These are phyloP conservation scores for Ilyonectria destructans DNA, from an alignment of 2,329 filamentous ascomycete genomes.

Conservation along the genomic window DNA sequence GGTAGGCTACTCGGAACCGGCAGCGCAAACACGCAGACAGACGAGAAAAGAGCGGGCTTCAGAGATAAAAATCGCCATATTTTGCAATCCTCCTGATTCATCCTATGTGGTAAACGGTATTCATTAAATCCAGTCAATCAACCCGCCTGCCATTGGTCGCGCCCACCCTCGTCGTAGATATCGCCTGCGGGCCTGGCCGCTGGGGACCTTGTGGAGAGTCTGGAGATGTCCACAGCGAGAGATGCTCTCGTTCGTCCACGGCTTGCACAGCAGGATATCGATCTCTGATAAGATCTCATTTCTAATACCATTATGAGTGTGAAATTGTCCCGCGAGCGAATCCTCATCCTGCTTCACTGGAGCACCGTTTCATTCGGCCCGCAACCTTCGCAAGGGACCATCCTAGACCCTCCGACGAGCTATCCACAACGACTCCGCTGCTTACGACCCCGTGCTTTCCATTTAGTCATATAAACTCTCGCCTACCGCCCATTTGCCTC, in stretches of 20 bases:
- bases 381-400: slow-evolving; percentile 13
- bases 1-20: neutral
- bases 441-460: slow-evolving; percentile 25
- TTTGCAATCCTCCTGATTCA: neutral
- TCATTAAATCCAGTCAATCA: slow-evolving; percentile 21
- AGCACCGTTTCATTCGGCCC: slow-evolving; percentile 25
- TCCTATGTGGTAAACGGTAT: slow-evolving; percentile 14
- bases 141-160: slow-evolving; percentile 17
- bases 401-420: slow-evolving; percentile 15
- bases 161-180: slow-evolving; percentile 2
- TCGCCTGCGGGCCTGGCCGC: slow-evolving; percentile 20
- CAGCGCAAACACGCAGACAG: neutral
- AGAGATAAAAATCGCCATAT: slow-evolving; percentile 11
- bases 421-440: slow-evolving; percentile 28
- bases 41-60: neutral
- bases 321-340: slow-evolving; percentile 20
- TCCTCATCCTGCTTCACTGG: slow-evolving; percentile 2
- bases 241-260: slow-evolving; percentile 4
- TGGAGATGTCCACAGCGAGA: slow-evolving; percentile 14
- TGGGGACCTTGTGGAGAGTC: slow-evolving; percentile 11
- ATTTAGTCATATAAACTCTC: slow-evolving; percentile 36
- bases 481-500: slow-evolving; percentile 18
- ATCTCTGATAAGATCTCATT: slow-evolving; percentile 35
- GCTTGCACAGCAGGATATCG: slow-evolving; percentile 17
- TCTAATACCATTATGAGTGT: slow-evolving; percentile 33